Percentiles rank a stretch among this genome's conserved stretches.
phyloP scores from a whole-genome alignment of 2,329 filamentous ascomycete genomes.

The Colletotrichum plurivorum region DNA sequence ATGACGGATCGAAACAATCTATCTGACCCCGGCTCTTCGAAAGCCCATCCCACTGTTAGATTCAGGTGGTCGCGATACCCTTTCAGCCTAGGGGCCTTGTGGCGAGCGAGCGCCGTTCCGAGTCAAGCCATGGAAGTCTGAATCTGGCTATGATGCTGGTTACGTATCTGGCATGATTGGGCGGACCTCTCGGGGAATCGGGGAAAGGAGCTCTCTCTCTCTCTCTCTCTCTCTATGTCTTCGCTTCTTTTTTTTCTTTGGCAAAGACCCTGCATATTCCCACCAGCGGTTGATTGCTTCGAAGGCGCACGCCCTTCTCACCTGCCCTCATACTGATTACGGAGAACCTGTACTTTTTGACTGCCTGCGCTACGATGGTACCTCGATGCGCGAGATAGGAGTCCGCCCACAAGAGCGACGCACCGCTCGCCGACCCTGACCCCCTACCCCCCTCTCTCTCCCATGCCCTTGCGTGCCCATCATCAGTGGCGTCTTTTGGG shows the following conservation, averaged over 20 bases:
- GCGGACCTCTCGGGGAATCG: constrained; percentile 16
- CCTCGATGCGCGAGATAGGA: constrained; percentile 10
- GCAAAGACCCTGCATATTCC: constrained; percentile 39
- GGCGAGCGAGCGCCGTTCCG: constrained; percentile 31
- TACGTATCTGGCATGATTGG: constrained; percentile 20
- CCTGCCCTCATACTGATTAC: neutral
- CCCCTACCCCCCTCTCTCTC: constrained; percentile 3
- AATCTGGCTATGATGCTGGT: constrained; percentile 31
- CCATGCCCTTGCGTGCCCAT: constrained; percentile 20
- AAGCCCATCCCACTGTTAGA: constrained; percentile 23
- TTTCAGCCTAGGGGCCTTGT: constrained; percentile 27
- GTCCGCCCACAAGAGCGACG: neutral
- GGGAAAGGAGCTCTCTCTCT: neutral
- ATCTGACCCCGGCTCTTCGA: constrained; percentile 1
- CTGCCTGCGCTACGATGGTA: too few species aligned
- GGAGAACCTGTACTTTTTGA: too few species aligned
- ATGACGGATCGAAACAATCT: neutral
- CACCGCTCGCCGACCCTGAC: neutral
- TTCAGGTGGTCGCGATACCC: constrained; percentile 12
- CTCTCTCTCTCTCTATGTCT: too few species aligned
- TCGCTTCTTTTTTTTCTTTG: neutral
- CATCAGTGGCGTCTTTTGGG: constrained; percentile 35
- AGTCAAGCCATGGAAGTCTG: constrained; percentile 32
- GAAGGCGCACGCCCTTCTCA: constrained; percentile 5
- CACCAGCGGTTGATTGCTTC: constrained; percentile 22